Base-by-base conservation (phyloP, 2,329 filamentous ascomycete genomes). In the Colletotrichum sp. region DNA sequence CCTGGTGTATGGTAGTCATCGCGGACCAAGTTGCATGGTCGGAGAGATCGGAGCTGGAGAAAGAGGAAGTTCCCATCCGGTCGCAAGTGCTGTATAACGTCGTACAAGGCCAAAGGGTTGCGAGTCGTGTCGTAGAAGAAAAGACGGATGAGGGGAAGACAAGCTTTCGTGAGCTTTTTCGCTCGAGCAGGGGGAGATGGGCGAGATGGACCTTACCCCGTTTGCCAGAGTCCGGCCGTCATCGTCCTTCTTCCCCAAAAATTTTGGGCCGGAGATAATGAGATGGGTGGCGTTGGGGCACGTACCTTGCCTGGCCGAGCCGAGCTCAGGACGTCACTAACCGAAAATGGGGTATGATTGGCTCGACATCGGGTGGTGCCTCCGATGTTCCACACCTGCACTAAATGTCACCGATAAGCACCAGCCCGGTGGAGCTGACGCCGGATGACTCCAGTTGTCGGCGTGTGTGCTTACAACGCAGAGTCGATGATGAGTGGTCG, bases 201-300 rank as follows among this genome's bases (percentile, higher is more conserved):
- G 71, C 49, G 65, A 75, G 39, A 63, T 71, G 66, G 67, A 36
- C 55, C 52, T 76, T 75, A 71, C 66, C 75, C 67, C 66, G 74
- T 73, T 69, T 49, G 49, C 64, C 30, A 68, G 59, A 69, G 71
- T 76, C 70, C 64, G 64, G 60, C 57, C 67, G 75, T 76, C 75
- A 76, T 76, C 55, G 55, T 64, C 28, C 57, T 32, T 21, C 18
- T 16, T 32, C 72, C 44, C 75, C 71, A 75, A 76, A 76, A 75
- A 13, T 75, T 76, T 76, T 59, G 21, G n/a, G 75, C 66, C 71
- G 75, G 71, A 75, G 75, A 76, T 75, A 75, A 75, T 75, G 75
- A 71, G 59, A 76, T 76, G 71, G 71, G 74, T 76, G 74, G 75
- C 75, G 60, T 72, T 67, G 66, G 66, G 57, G 59, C 64, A 65